Conservation (phyloP, 768 basidiomycete genomes). For the Pisolithus albus region DNA sequence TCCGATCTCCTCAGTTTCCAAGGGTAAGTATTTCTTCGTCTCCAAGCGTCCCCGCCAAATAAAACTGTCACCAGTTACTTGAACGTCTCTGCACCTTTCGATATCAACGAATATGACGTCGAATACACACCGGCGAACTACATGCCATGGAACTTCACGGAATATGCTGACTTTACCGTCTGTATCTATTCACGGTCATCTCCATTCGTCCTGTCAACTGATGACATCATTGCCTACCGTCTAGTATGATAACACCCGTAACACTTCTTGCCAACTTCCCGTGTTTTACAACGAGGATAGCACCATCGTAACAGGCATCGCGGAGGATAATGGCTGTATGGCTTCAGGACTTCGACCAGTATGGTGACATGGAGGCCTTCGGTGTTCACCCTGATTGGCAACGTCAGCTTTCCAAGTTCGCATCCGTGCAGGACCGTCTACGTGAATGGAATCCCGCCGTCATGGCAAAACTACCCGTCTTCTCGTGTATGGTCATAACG, state of each 20-base stretch:
- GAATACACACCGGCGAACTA: slow-evolving; percentile 72
- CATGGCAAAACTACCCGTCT: slow-evolving; percentile 67
- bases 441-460: slow-evolving; percentile 85
- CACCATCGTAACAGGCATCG: slow-evolving; percentile 38
- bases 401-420: slow-evolving; percentile 91
- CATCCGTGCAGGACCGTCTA: slow-evolving; percentile 93
- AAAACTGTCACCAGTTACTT: slow-evolving; percentile 39
- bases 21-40: slow-evolving; percentile 45
- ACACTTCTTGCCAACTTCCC: slow-evolving; percentile 69
- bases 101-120: slow-evolving; percentile 61
- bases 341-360: slow-evolving; percentile 89
- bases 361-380: slow-evolving; percentile 95
- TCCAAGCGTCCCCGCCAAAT: slow-evolving; percentile 6
- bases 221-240: background rate
- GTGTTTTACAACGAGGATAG: slow-evolving; percentile 79
- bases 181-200: slow-evolving; percentile 13
- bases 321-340: slow-evolving; percentile 65
- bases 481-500: slow-evolving; percentile 81
- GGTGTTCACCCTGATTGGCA: slow-evolving; percentile 94
- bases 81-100: slow-evolving; percentile 78
- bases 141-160: slow-evolving; percentile 78
- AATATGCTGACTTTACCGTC: slow-evolving; percentile 79
- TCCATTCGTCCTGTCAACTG: background rate
- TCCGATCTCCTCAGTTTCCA: slow-evolving; percentile 79
- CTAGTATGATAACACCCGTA: slow-evolving; percentile 63